Conservation (phyloP, 371 early-diverging fungal genomes). For the Apophysomyces sp. region DNA sequence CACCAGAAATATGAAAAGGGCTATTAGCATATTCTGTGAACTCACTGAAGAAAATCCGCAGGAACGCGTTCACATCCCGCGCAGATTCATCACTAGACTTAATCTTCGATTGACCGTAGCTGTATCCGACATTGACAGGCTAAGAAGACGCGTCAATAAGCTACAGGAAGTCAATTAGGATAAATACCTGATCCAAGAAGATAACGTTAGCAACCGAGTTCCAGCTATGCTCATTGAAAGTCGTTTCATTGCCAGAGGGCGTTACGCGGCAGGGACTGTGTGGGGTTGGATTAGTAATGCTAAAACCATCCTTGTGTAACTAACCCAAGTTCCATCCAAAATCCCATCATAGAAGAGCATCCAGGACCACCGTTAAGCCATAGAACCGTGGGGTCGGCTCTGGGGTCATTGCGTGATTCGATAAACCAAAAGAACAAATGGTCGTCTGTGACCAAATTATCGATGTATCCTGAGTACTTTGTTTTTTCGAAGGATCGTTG, state of each 20-base stretch:
- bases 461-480: slow-evolving; percentile 59
- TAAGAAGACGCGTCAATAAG: slow-evolving; percentile 10
- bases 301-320: neutral
- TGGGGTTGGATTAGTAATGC: neutral
- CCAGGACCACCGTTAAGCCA: slow-evolving; percentile 86
- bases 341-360: slow-evolving; percentile 73
- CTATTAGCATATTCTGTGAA: slow-evolving; percentile 49
- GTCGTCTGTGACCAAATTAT: slow-evolving; percentile 51
- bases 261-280: slow-evolving; percentile 61
- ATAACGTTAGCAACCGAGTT: slow-evolving; percentile 78
- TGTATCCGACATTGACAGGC: slow-evolving; percentile 80
- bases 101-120: slow-evolving; percentile 62
- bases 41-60: slow-evolving; percentile 68
- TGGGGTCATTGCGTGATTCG: slow-evolving; percentile 71
- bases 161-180: neutral
- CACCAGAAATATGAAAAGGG: slow-evolving; percentile 59
- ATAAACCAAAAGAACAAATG: slow-evolving; percentile 87
- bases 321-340: slow-evolving; percentile 78
- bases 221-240: slow-evolving; percentile 68
- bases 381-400: slow-evolving; percentile 74
- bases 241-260: slow-evolving; percentile 56
- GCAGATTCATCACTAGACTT: slow-evolving; percentile 50
- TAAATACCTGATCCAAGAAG: slow-evolving; percentile 71
- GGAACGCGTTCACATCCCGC: slow-evolving; percentile 57
- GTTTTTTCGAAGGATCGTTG: neutral